Base-by-base conservation (phyloP, 805 yeast genomes). In the Nakazawaea wyomingensis region DNA sequence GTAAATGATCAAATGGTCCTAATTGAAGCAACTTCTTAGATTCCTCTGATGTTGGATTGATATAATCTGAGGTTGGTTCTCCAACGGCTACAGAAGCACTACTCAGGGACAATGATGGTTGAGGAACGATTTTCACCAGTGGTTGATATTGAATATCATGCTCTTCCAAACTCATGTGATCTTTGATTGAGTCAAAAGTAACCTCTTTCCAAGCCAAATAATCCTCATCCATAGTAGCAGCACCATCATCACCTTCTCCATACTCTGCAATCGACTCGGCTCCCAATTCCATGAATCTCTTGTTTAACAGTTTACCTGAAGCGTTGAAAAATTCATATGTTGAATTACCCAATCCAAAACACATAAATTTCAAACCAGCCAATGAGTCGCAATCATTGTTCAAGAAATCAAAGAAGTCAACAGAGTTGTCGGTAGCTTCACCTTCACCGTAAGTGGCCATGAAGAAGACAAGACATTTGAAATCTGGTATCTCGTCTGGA, bases 371-470 rank as follows among this genome's bases (percentile, higher is more conserved):
- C 48, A 89, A 56, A 47, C 74, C 76, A 6, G 72, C 57, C 53
- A 90, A 68, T 41, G 64, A 63, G 47, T 73, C 77, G 19, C 75
- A 76, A 21, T 77, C 81, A 39, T 73, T 77, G 27, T 79, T 76
- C 55, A 90, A 73, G 57, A 68, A 79, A 45, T 82, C 84, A 57
- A 78, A 80, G 60, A 93, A 87, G 30, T 78, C 80, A 33, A 76
- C 75, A n/a, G 97, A 93, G 54, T 87, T 86, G 61, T 91, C 99
- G 11, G 99, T 91, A 53, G 96, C 96, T 61, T 91, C 99, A 59
- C 99, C 99, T 66, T 91, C 99, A 54, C 99, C 99, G 55, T 93
- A 93, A 9, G 96, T 88, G 26, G 98, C 93, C 66, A 89, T 71
- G 57, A 91, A 72, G 56, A 91, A 82, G 45, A 68, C 65, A 22